A percentile compares a stretch with the other conserved stretches of the same genome.
Conservation (phyloP, 352 stramenopile genomes). For the Nannochloropsis limnetica region DNA sequence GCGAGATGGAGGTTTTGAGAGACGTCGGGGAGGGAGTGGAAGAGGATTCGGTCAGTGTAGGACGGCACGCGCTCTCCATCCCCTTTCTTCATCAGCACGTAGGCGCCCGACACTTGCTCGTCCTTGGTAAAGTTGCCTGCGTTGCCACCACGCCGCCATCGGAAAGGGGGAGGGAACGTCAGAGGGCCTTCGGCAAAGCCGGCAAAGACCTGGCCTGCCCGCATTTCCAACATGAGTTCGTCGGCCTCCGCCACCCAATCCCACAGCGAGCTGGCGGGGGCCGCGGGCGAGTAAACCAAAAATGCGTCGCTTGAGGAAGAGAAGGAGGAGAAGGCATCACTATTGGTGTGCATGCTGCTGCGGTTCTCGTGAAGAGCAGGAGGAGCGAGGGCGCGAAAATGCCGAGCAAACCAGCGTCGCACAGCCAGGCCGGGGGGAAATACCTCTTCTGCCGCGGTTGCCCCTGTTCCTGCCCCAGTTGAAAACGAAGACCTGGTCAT, state of each 20-base stretch:
- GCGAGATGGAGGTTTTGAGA: neutral
- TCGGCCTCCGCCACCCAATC: neutral
- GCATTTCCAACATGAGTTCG: neutral
- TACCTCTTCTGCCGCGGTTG: neutral
- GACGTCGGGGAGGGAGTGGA: neutral
- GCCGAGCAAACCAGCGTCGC: neutral
- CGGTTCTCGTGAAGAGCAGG: no score
- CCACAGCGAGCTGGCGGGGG: neutral
- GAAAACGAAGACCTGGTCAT: neutral
- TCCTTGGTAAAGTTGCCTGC: neutral
- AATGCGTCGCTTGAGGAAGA: neutral
- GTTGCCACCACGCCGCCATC: neutral
- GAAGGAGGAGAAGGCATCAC: neutral
- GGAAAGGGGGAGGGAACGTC: neutral
- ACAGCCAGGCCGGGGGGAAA: no score
- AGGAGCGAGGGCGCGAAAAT: neutral
- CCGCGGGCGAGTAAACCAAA: neutral
- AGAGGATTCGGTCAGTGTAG: constrained; percentile 10
- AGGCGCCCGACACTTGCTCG: neutral
- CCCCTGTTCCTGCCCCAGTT: neutral
- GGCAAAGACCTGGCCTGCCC: neutral
- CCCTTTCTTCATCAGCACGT: neutral
- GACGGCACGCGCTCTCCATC: neutral
- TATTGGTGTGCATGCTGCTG: neutral
- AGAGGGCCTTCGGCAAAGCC: neutral